Evolutionary conservation across 768 basidiomycete species (phyloP).

Genomic region (Kwoniella europaea): DNA sequence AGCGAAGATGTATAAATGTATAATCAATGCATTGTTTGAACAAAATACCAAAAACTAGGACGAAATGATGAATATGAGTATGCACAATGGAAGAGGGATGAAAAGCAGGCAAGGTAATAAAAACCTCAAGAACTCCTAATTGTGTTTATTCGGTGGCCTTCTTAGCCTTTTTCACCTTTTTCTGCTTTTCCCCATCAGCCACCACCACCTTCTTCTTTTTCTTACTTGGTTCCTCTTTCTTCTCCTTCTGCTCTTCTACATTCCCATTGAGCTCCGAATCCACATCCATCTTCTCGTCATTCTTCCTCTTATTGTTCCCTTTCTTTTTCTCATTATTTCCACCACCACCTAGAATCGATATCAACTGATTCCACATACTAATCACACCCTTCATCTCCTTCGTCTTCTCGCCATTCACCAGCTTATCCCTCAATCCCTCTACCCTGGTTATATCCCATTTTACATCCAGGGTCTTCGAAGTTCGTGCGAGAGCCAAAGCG

Average conservation of each 20-base stretch:
- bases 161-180: conserved; percentile 50
- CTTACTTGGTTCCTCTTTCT: conserved; percentile 22
- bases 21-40: no score
- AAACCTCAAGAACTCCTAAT: no score
- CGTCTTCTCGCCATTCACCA: conserved; percentile 67
- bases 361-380: conserved; percentile 70
- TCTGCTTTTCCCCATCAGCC: conserved; percentile 19
- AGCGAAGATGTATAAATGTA: no score
- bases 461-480: conserved; percentile 63
- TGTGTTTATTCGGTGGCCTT: not conserved
- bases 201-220: conserved; percentile 10
- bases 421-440: conserved; percentile 62
- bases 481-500: conserved; percentile 69
- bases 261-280: conserved; percentile 6
- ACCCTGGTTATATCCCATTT: conserved; percentile 70
- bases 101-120: no score
- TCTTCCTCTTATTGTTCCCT: conserved; percentile 31
- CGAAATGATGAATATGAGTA: no score
- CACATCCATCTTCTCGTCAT: conserved; percentile 21
- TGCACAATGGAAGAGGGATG: no score
- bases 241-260: conserved; percentile 10
- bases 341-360: conserved; percentile 43
- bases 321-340: conserved; percentile 35
- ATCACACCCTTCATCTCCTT: conserved; percentile 68
- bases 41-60: no score